Base-by-base conservation (phyloP, 768 basidiomycete genomes). In the Clitopilus passeckerianus region DNA sequence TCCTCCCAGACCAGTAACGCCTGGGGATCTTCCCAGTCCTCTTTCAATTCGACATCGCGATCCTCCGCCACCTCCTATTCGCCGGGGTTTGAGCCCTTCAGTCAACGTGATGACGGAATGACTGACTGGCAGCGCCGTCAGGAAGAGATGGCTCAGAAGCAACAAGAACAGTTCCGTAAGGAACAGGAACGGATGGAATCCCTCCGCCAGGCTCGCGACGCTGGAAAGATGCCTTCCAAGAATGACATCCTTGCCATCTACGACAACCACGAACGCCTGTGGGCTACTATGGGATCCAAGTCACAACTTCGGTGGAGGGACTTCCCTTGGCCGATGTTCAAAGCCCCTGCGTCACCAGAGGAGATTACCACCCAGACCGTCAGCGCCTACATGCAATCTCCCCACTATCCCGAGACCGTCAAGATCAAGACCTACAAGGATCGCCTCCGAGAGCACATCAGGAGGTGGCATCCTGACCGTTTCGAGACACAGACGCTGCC, bases 391-490 rank as follows among this genome's bases (percentile, higher is more conserved):
- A 77, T 91, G 66, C 73, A 82, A 58, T 85, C 85, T 15, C 75
- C 81, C 10, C 69, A 81, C 59, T 80, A 83, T 61, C 82, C 86
- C 0, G 76, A 76, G 58, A 74, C 68, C 58, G 84, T 85, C 27
- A 80, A 77, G 65, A 63, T 76, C 54, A 83, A 80, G 70, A 74
- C 75, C 53, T 65, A 77, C 54, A 89, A 88, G 73, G 90, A 91
- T 64, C 84, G 89, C 14, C 78, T 91, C 63, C 89, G 85, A 75
- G 90, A 91, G 61, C 83, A 86, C 57, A 79, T 93, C 64, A 80
- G 82, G 70, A 74, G 80, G 63, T 93, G 90, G 90, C 90, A 93
- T 71, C 90, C 91, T 4, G 91, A 93, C 72, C 84, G 88, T 34
- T 92, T 93, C 66, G 87, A 91, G 63, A 84, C 84, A 34, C 85